A percentile compares a stretch with the other conserved stretches of the same genome.
These are phyloP conservation scores for Trametes coccinea DNA, from an alignment of 768 basidiomycete species.

Conservation along the genomic window DNA sequence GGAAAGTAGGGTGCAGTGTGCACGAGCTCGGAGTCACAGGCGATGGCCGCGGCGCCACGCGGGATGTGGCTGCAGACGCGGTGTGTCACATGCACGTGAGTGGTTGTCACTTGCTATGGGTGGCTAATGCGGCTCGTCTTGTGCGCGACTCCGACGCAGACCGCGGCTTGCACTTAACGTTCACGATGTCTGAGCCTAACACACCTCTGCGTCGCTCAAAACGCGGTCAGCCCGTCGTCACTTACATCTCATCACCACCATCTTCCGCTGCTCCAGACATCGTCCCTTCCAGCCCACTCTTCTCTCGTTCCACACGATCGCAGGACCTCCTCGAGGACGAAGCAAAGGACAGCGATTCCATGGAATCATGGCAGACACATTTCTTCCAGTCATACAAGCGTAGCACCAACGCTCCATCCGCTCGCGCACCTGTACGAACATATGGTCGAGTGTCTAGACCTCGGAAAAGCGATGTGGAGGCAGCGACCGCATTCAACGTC, in stretches of 20 bases:
- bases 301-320: conserved; percentile 20
- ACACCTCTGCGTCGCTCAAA: conserved; percentile 11
- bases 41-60: too few relatives aligned
- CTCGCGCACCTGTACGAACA: background rate
- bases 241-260: background rate
- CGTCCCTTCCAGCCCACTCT: conserved; percentile 21
- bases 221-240: conserved; percentile 5
- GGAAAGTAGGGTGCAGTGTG: too few relatives aligned
- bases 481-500: conserved; percentile 39
- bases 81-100: background rate
- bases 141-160: background rate
- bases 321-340: conserved; percentile 22
- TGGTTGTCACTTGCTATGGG: background rate
- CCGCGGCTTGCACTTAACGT: background rate
- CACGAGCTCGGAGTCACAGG: too few relatives aligned
- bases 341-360: conserved; percentile 22
- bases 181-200: background rate
- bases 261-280: conserved; percentile 11
- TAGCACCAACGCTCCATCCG: background rate
- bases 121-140: background rate
- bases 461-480: background rate
- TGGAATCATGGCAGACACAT: conserved; percentile 19
- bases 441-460: conserved; percentile 7
- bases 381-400: conserved; percentile 19
- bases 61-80: background rate